Base-by-base conservation (phyloP, 148 eudicot genomes). In the Vaccinium myrtillus region DNA sequence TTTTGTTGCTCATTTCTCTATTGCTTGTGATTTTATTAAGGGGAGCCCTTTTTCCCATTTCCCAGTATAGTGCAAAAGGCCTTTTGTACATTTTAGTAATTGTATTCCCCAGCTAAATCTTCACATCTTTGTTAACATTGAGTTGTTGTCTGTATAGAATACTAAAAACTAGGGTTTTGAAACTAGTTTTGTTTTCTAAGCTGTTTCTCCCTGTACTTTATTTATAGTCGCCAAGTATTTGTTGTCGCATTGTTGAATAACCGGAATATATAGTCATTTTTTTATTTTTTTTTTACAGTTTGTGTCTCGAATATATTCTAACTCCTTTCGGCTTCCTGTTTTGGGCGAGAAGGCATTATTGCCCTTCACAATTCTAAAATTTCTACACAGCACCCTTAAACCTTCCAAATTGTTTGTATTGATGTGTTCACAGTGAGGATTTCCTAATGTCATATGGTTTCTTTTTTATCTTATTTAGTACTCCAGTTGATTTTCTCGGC, bases 51-150 rank as follows among this genome's bases (percentile, higher is more conserved):
- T 36, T 36, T 36, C 39, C 39, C 39, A 36, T 82, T 27, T 49
- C 49, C 32, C 30, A 18, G 48, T 69, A 43, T 18, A 69, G 30
- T 14, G n/a, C 48, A 25, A 70, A 70, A 25, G 59, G 50, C 48
- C 23, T 51, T 70, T 51, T 82, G 77, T 82, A 69, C 63, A 82
- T 82, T 70, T n/a, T 27, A 16, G 61, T 82, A 69, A 69, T 82
- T 16, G 50, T 70, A 63, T 30, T 25, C 43, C 46, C n/a, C 76
- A 8, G 19, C 59, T 49, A 39, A 81, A 69, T 67, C 61, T 82
- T 7, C 27, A 27, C 59, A 25, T 48, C 59, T 7, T 67, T 15
- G 84, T 69, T 70, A 67, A 70, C 77, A 48, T 25, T 67, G 83
- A 67, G 76, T 67, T 75, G 27, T 43, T 61, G 75, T 16, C 25